Evolutionary conservation across 768 basidiomycete genomes (phyloP).

Genomic region (Phaffia australis): DNA sequence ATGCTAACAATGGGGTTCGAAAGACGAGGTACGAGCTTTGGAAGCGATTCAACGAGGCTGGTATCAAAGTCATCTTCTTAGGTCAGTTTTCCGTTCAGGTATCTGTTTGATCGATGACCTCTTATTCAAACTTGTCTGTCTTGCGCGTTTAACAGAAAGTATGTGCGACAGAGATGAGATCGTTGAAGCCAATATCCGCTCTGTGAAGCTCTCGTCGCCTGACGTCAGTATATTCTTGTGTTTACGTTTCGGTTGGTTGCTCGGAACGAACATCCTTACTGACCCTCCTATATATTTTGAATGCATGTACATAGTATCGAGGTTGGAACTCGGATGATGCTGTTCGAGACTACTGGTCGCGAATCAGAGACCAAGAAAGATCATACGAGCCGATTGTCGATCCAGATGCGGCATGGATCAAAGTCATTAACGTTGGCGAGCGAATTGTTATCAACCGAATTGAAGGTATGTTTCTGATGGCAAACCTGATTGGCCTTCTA

Average conservation of each 20-base stretch:
- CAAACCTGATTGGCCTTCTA: not conserved
- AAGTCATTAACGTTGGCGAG: constrained; percentile 92
- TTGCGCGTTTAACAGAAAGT: constrained; percentile 51
- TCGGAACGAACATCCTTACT: not conserved
- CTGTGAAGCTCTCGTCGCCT: constrained; percentile 95
- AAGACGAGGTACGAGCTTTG: constrained; percentile 57
- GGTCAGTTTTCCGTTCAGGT: constrained; percentile 44
- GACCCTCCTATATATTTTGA: not conserved
- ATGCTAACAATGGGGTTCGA: constrained; percentile 84
- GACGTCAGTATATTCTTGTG: constrained; percentile 52
- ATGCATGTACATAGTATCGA: constrained; percentile 55
- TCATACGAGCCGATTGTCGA: constrained; percentile 88
- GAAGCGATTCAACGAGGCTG: constrained; percentile 72
- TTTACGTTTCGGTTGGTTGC: not conserved
- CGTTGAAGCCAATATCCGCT: constrained; percentile 86
- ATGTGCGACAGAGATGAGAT: constrained; percentile 84
- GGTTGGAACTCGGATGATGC: constrained; percentile 88
- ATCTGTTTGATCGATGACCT: not conserved
- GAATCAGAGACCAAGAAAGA: constrained; percentile 75
- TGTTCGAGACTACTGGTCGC: constrained; percentile 78
- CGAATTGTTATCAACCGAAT: constrained; percentile 76
- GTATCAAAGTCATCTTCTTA: constrained; percentile 86
- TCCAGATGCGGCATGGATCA: constrained; percentile 82
- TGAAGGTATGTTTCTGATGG: constrained; percentile 31
- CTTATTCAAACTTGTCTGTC: not conserved